Evolutionary conservation across 2,329 filamentous ascomycete species (phyloP), one percentile per base, ranked within the genome.

Genomic region (Sphaceloma murrayae): DNA sequence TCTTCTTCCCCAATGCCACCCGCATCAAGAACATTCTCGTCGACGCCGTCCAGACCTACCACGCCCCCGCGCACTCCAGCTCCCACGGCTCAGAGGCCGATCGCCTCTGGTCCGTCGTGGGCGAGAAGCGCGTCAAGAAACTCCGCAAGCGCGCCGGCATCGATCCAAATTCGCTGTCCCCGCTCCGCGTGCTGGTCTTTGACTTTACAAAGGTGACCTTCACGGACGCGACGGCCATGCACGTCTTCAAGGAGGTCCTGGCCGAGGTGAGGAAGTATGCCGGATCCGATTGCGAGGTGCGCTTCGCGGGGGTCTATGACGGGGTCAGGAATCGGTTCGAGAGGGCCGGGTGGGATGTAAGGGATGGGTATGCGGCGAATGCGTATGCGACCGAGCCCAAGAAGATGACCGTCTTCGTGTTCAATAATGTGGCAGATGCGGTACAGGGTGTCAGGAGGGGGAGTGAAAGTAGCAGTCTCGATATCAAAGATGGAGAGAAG

Each of bases 1-100:
- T 80, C 26, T 72, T 79, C 58, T 80, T 79, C 62, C 72, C 69
- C 49, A 80, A 80, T 53, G 74, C 75, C 2, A 73, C 74, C 46
- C 62, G 68, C 30, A 58, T 70, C 48, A 75, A 73, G 36, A 64
- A 58, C 2, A 58, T 62, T 5, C 67, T 73, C 13, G 58, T 76
- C 11, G 72, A 77, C 49, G 60, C 62, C 1, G 56, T 77, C 27
- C 67, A 73, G 49, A 70, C 67, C 0, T 62, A 64, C 48, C 66
- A 69, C 48, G 59, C 65, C 0, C 61, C 63, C 0, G 53, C 61
- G 3, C 63, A 66, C 47, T 59, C 62, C 34, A 58, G 62, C 4
- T 56, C 59, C 0, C 56, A 60, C 21, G 58, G 58, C 13, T 52
- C 54, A 1, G 59, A 62, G 31, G 55, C 56, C 0, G 65, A 69